Evolutionary conservation across 129 eudicot species (phyloP).

Genomic region (Kitagawia praeruptora): DNA sequence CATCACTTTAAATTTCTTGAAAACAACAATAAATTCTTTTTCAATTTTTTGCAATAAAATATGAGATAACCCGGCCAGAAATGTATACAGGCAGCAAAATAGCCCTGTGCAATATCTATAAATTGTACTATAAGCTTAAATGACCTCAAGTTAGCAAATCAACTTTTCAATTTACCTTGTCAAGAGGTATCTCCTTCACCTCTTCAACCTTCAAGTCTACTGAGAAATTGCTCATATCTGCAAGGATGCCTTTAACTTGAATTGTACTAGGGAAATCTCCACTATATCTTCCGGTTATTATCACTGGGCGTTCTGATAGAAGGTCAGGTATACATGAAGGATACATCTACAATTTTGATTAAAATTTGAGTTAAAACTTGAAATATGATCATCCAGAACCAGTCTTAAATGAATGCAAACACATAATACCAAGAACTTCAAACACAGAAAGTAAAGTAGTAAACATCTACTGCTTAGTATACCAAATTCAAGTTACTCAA

Average conservation of each 20-base stretch:
- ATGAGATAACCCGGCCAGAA: not conserved
- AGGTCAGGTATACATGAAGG: constrained; percentile 78
- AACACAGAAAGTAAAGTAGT: not conserved
- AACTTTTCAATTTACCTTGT: constrained; percentile 34
- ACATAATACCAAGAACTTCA: not conserved
- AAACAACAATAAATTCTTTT: not conserved
- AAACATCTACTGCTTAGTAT: not conserved
- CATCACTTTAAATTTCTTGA: not conserved
- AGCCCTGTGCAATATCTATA: not conserved
- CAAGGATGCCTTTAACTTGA: constrained; percentile 45
- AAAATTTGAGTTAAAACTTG: constrained; percentile 7
- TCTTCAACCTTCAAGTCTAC: constrained; percentile 51
- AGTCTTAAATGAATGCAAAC: not conserved
- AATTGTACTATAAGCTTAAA: not conserved
- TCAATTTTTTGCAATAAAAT: not conserved
- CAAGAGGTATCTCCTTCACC: constrained; percentile 59
- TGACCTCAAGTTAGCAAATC: not conserved
- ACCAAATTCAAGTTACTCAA: not conserved
- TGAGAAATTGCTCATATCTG: constrained; percentile 51
- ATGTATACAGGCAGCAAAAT: not conserved
- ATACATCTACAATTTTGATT: constrained; percentile 42
- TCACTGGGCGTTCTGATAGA: constrained; percentile 58
- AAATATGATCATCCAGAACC: not conserved
- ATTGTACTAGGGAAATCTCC: constrained; percentile 62
- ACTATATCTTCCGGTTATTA: constrained; percentile 61